Conservation (phyloP, 2,329 filamentous ascomycete species). For the Epichloe coenophiala region DNA sequence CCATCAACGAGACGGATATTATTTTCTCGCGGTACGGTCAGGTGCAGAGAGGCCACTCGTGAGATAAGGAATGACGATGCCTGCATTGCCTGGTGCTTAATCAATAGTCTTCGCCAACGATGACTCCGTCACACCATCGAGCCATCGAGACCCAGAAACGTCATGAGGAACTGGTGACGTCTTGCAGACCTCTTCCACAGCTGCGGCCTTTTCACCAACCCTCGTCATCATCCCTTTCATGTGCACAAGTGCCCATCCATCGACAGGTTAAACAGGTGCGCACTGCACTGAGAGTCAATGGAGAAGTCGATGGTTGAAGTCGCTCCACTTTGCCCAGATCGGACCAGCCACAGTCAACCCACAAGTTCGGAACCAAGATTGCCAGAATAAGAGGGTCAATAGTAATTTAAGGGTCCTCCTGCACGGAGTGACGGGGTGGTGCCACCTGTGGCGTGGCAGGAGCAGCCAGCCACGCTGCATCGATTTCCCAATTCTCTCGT, state of each 20-base stretch:
- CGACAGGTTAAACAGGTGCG: not conserved
- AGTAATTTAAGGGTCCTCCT: no score
- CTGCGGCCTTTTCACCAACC: no score
- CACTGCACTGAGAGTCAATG: not conserved
- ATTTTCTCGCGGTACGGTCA: no score
- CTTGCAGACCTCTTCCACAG: not conserved
- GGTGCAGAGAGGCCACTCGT: not conserved
- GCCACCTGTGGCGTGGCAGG: no score
- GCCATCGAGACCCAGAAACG: not conserved
- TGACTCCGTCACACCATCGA: not conserved
- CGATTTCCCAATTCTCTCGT: no score
- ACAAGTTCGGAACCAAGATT: not conserved
- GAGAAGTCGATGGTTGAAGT: conserved; percentile 1
- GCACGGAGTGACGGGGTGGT: no score
- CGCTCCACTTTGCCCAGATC: conserved; percentile 4
- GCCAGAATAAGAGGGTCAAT: no score
- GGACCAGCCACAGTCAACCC: not conserved
- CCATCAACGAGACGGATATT: not conserved
- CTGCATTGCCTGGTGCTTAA: no score
- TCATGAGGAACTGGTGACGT: not conserved
- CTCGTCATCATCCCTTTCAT: no score
- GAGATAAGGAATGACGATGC: no score
- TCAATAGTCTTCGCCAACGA: not conserved
- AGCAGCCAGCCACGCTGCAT: no score
- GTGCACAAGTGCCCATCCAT: no score